Evolutionary conservation across 2,329 filamentous ascomycete genomes (phyloP).

Genomic region (Xylaria multiplex): DNA sequence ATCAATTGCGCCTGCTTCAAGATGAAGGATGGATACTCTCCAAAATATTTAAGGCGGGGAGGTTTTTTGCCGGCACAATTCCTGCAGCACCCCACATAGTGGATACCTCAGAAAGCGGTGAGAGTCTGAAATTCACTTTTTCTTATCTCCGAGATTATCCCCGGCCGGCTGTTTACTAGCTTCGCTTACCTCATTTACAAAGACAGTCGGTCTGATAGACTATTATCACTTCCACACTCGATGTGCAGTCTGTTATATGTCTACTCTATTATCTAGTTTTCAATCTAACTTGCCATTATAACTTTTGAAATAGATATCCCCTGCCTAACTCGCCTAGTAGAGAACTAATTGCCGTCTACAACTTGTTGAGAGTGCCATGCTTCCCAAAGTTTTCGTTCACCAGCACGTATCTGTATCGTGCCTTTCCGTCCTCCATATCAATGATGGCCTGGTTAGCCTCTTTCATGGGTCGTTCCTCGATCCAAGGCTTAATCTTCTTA

Average conservation of each 20-base stretch:
- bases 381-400: slow-evolving; percentile 55
- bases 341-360: slow-evolving; percentile 7
- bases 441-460: slow-evolving; percentile 67
- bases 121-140: background rate
- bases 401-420: slow-evolving; percentile 61
- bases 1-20: slow-evolving; percentile 19
- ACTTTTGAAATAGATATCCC: too few relatives aligned
- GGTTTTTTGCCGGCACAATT: slow-evolving; percentile 42
- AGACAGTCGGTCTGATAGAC: too few relatives aligned
- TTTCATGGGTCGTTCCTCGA: slow-evolving; percentile 65
- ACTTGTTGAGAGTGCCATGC: slow-evolving; percentile 33
- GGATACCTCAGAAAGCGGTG: slow-evolving; percentile 16
- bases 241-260: too few relatives aligned
- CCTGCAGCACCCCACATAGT: slow-evolving; percentile 9
- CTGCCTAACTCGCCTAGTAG: too few relatives aligned
- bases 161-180: background rate
- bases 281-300: too few relatives aligned
- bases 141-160: background rate
- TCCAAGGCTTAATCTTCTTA: slow-evolving; percentile 67
- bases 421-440: slow-evolving; percentile 67
- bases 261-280: too few relatives aligned
- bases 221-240: too few relatives aligned
- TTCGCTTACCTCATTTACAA: too few relatives aligned
- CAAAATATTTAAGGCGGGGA: slow-evolving; percentile 45
- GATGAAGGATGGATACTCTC: slow-evolving; percentile 25